phyloP scores from a whole-genome alignment of 148 eudicot species.

The Heliamphora exappendiculata region DNA sequence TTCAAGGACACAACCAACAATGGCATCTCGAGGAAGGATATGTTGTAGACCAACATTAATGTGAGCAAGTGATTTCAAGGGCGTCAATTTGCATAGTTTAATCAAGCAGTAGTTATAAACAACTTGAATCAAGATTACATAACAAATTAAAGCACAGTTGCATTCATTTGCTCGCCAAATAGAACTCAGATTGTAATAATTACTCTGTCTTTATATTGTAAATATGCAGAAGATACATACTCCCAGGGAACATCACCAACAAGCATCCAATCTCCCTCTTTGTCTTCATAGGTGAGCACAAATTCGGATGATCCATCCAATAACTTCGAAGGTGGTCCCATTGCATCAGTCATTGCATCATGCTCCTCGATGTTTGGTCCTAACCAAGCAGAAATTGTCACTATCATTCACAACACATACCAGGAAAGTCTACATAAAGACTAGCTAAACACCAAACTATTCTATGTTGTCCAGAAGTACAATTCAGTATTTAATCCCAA shows the following conservation, averaged over 20 bases:
- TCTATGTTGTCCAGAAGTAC: background rate
- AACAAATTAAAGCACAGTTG: background rate
- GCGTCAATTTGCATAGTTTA: background rate
- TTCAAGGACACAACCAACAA: background rate
- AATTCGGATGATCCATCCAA: conserved; percentile 76
- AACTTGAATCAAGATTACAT: background rate
- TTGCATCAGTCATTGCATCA: conserved; percentile 33
- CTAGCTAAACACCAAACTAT: background rate
- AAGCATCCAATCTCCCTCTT: conserved; percentile 97
- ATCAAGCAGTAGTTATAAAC: background rate
- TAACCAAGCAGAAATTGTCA: conserved; percentile 12
- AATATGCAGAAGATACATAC: conserved; percentile 34
- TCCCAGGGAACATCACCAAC: conserved; percentile 96
- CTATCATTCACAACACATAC: background rate
- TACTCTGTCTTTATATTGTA: background rate
- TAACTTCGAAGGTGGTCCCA: conserved; percentile 37
- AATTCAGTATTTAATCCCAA: background rate
- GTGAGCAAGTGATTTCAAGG: background rate
- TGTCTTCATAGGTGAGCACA: conserved; percentile 94
- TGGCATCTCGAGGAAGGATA: background rate
- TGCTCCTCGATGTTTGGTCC: conserved; percentile 48
- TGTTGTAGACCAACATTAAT: background rate
- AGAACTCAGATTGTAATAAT: background rate
- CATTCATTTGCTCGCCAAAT: background rate
- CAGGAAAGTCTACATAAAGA: background rate